These are phyloP conservation scores for Neocucurbitaria cava DNA, from an alignment of 2,329 filamentous ascomycete genomes.

Conservation along the genomic window DNA sequence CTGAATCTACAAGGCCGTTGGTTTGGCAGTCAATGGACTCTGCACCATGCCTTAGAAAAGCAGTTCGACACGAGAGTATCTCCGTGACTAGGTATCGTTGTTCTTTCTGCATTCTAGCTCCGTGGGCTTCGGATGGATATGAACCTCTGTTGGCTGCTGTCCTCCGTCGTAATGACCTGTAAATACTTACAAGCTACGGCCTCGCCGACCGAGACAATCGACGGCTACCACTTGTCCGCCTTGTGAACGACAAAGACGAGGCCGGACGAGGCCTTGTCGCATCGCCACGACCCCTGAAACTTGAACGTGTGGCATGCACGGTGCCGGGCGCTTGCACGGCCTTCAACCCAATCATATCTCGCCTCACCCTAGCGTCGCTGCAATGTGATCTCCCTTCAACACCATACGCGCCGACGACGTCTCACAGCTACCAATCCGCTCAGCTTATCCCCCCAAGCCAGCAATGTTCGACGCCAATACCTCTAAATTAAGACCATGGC, in stretches of 20 bases:
- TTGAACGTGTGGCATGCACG: constrained; percentile 31
- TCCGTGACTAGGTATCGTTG: background rate
- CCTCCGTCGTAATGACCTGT: background rate
- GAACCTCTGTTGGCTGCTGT: background rate
- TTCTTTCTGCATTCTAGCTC: background rate
- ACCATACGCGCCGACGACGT: constrained; percentile 41
- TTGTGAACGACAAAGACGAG: constrained; percentile 10
- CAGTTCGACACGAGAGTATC: background rate
- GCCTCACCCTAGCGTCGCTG: constrained; percentile 25
- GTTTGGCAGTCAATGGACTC: background rate
- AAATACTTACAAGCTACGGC: constrained; percentile 10
- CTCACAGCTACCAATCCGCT: constrained; percentile 39
- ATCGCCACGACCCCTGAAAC: constrained; percentile 29
- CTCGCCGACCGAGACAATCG: constrained; percentile 12
- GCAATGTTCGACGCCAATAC: constrained; percentile 31
- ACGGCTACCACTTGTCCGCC: constrained; percentile 20
- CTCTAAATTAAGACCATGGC: constrained; percentile 39
- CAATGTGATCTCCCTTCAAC: constrained; percentile 41
- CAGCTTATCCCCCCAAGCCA: constrained; percentile 32
- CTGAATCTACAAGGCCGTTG: background rate
- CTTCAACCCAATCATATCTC: constrained; percentile 32
- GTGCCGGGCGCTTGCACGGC: constrained; percentile 35
- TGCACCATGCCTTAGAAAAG: background rate
- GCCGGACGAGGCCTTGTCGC: constrained; percentile 14
- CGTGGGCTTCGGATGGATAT: background rate